Evolutionary conservation across 768 basidiomycete species (phyloP).

Genomic region (Tremella mesenterica): DNA sequence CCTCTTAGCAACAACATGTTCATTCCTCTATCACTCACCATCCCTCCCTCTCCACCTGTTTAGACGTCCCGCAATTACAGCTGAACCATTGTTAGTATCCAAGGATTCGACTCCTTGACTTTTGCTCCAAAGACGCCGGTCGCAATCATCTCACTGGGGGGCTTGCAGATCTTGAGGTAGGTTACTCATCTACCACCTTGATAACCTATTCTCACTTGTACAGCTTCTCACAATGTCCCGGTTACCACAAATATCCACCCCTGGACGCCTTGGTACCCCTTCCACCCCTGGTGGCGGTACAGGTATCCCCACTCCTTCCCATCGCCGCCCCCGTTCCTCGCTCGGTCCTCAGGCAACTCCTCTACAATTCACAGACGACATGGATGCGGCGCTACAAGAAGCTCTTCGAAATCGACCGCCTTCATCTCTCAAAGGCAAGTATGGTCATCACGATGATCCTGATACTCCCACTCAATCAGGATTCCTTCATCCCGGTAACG

Average conservation of each 20-base stretch:
- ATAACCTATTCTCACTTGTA: no score
- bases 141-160: no score
- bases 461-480: constrained; percentile 20
- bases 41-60: no score
- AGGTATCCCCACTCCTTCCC: constrained; percentile 39
- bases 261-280: constrained; percentile 19
- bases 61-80: no score
- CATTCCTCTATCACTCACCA: no score
- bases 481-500: neutral
- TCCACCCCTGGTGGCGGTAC: constrained; percentile 14
- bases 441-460: constrained; percentile 12
- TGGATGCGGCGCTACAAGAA: constrained; percentile 33
- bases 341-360: constrained; percentile 17
- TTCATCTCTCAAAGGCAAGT: constrained; percentile 14
- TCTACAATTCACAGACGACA: constrained; percentile 12
- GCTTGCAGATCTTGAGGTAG: no score
- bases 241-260: constrained; percentile 31
- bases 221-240: constrained; percentile 21
- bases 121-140: no score
- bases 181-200: no score
- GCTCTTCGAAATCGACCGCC: constrained; percentile 30
- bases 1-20: no score
- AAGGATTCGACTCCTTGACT: no score
- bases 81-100: no score
- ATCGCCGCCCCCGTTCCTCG: constrained; percentile 23